A percentile compares a stretch with the other conserved stretches of the same genome.
These are phyloP conservation scores for Pyricularia sp. DNA, from an alignment of 2,329 filamentous ascomycete species.

Conservation along the genomic window DNA sequence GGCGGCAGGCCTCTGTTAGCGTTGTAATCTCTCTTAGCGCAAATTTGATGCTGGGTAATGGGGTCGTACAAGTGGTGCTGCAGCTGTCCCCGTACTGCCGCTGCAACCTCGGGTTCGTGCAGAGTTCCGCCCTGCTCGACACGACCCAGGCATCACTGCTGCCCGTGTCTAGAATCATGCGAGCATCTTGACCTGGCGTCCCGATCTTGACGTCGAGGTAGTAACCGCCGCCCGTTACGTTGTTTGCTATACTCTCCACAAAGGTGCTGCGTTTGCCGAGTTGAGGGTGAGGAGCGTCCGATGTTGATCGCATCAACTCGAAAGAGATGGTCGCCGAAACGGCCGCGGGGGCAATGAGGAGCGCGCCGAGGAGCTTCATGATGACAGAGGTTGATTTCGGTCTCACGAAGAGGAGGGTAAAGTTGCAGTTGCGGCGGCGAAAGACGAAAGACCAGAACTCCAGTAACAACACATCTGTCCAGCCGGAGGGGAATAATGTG, in stretches of 20 bases:
- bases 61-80: constrained; percentile 29
- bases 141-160: constrained; percentile 55
- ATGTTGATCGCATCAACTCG: constrained; percentile 7
- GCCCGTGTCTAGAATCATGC: constrained; percentile 51
- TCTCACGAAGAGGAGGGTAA: background rate
- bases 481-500: background rate
- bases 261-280: constrained; percentile 14
- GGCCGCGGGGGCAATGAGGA: background rate
- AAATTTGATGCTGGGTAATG: background rate
- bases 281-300: background rate
- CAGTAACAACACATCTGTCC: background rate
- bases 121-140: constrained; percentile 26
- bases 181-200: constrained; percentile 45
- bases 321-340: background rate
- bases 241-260: constrained; percentile 37
- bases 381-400: background rate
- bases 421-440: background rate
- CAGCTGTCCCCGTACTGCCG: constrained; percentile 22
- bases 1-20: background rate
- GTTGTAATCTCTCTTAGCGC: background rate
- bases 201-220: constrained; percentile 48
- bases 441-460: background rate
- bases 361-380: background rate
- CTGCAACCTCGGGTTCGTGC: constrained; percentile 25
- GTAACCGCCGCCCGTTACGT: constrained; percentile 44